These are phyloP conservation scores for Aspergillus flavus DNA, from an alignment of 2,329 filamentous ascomycete species.

Conservation along the genomic window DNA sequence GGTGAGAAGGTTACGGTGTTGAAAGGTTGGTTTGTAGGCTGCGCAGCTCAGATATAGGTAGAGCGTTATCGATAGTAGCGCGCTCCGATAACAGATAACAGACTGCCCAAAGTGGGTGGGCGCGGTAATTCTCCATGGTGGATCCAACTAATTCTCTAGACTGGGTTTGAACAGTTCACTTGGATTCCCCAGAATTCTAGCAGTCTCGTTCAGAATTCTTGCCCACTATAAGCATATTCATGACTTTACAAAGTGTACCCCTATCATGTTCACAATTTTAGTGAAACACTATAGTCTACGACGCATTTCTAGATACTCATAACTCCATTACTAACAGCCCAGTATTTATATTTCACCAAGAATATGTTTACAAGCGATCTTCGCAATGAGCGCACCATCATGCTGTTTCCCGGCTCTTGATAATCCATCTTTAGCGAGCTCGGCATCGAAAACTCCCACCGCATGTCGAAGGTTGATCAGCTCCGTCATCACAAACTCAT, in stretches of 20 bases:
- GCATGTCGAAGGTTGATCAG: slow-evolving; percentile 27
- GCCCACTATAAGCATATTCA: background rate
- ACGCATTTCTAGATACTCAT: background rate
- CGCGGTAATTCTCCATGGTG: background rate
- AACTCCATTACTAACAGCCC: too few relatives aligned
- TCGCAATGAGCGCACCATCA: slow-evolving; percentile 26
- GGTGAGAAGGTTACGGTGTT: background rate
- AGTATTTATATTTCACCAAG: background rate
- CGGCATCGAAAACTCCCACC: slow-evolving; percentile 26
- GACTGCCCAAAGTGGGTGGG: background rate
- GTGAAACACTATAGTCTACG: background rate
- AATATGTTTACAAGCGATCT: slow-evolving; percentile 15
- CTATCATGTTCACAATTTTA: background rate
- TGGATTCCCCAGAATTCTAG: background rate
- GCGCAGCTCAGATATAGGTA: background rate
- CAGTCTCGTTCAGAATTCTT: background rate
- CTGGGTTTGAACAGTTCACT: background rate
- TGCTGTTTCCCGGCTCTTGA: slow-evolving; percentile 22
- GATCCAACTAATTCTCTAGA: background rate
- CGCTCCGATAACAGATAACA: background rate
- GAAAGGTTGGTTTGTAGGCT: background rate
- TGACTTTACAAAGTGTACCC: too few relatives aligned
- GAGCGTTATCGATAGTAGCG: background rate
- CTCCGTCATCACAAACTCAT: slow-evolving; percentile 40
- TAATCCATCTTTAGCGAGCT: slow-evolving; percentile 24